Base-by-base conservation (phyloP, 306 rosid genomes). In the Corylus heterophylla region DNA sequence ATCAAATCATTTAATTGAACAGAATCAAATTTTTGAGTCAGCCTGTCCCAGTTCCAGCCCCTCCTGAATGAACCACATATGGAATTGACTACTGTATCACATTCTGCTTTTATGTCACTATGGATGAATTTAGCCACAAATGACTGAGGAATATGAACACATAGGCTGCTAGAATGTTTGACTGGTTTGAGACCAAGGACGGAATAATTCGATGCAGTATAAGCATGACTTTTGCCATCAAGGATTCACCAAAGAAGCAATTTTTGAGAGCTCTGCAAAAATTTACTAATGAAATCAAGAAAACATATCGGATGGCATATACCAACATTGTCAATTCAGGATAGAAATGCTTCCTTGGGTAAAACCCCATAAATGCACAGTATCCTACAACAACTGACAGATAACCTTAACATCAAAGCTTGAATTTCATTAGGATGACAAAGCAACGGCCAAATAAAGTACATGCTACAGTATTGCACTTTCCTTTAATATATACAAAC, bases 21-120 rank as follows among this genome's bases (percentile, higher is more conserved):
- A 17, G 79, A 37, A 35, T 73, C 61, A 69, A 90, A 89, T 14
- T 88, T 84, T 47, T 74, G 71, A 17, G 88, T 76, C 9, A 92
- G 52, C 67, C 70, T 31, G 62, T 87, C 90, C 98, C 98, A 94
- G 45, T 71, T 85, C 72, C 86, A 80, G 13, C 90, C 84, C 5
- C 71, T 67, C 85, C 88, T 81, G 75, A 94, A 87, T 0, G 90
- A 82, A 48, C 84, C 79, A 77, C 83, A 83, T 2, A 92, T 84
- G 64, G 82, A 81, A 29, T 25, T 69, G 1, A 82, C 80, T n/a
- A 59, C 31, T 22, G 35, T 58, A 22, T 73, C 54, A 35, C 64
- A 39, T 9, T 80, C 29, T 37, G 74, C 27, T 10, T 52, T 12
- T 5, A 81, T 17, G 14, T 74, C 69, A 31, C 79, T 74, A 22